Evolutionary conservation across 768 basidiomycete species (phyloP).

Genomic region (Terana coerulea): DNA sequence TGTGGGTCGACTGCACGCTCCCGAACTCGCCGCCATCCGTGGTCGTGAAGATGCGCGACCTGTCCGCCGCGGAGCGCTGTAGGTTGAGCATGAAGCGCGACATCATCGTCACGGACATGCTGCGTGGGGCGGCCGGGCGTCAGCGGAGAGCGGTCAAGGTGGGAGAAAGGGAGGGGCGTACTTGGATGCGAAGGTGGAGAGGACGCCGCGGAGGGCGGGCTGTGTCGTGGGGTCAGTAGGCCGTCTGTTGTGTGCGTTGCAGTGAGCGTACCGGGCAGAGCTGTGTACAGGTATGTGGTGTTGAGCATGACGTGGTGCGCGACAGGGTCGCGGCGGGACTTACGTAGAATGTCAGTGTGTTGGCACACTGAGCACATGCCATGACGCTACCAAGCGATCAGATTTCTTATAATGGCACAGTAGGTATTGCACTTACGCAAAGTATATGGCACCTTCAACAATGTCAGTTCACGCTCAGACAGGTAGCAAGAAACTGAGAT

Average conservation of each 20-base stretch:
- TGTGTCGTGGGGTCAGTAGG: too few relatives aligned
- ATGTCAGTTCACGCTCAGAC: conserved; percentile 22
- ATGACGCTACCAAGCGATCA: conserved; percentile 38
- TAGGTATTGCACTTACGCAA: conserved; percentile 35
- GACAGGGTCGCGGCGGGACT: conserved; percentile 5
- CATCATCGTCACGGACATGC: conserved; percentile 16
- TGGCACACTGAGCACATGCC: conserved; percentile 46
- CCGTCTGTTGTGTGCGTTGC: too few relatives aligned
- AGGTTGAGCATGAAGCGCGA: conserved; percentile 12
- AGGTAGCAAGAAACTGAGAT: conserved; percentile 20
- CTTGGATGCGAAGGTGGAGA: conserved; percentile 51
- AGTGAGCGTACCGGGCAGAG: neutral
- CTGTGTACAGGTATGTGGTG: neutral
- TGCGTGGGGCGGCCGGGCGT: neutral
- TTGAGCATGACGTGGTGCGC: neutral
- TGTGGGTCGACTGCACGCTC: neutral
- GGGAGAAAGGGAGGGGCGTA: too few relatives aligned
- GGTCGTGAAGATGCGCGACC: neutral
- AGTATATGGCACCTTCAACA: conserved; percentile 50
- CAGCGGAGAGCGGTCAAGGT: neutral
- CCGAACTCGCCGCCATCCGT: neutral
- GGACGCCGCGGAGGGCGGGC: conserved; percentile 42
- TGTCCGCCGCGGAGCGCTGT: neutral
- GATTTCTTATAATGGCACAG: neutral
- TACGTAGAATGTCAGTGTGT: conserved; percentile 40